phyloP scores from a whole-genome alignment of 768 basidiomycete genomes.

The Mycena metata region DNA sequence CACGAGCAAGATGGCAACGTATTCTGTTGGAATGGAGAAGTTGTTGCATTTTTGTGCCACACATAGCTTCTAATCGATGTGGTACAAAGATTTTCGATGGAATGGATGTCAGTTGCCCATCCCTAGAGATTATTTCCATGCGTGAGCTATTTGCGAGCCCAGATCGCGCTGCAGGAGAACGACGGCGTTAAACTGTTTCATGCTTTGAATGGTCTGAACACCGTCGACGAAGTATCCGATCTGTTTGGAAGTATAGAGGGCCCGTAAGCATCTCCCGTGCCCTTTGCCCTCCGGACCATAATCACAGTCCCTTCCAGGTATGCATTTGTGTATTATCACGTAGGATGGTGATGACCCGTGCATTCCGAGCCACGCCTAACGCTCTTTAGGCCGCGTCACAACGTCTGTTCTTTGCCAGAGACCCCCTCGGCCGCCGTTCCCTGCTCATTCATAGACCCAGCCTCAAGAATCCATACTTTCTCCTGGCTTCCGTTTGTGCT shows the following conservation, averaged over 20 bases:
- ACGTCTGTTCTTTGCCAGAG: conserved; percentile 79
- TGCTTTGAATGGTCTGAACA: conserved; percentile 46
- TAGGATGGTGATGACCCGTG: conserved; percentile 58
- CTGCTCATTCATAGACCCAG: conserved; percentile 78
- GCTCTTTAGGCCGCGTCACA: conserved; percentile 54
- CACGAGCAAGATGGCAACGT: conserved; percentile 70
- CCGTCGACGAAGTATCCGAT: conserved; percentile 59
- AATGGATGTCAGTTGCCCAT: conserved; percentile 64
- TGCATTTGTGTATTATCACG: conserved; percentile 85
- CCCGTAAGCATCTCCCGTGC: conserved; percentile 68
- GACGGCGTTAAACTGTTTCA: conserved; percentile 73
- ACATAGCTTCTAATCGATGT: neutral
- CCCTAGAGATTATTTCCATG: neutral
- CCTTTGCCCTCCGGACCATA: neutral
- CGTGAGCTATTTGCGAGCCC: conserved; percentile 5
- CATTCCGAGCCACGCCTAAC: conserved; percentile 18
- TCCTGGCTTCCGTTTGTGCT: conserved; percentile 76
- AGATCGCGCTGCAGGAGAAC: conserved; percentile 76
- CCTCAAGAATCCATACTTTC: conserved; percentile 60
- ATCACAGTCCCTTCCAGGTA: conserved; percentile 61
- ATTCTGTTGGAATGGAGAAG: conserved; percentile 92
- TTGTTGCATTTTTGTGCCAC: conserved; percentile 43
- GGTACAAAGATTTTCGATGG: conserved; percentile 79
- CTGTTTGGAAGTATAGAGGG: conserved; percentile 79
- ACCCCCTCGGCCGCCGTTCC: conserved; percentile 90